A percentile compares a stretch with the other conserved stretches of the same genome.
Evolutionary conservation across 2,329 filamentous ascomycete species (phyloP).

Genomic region (Ceratocystis alfenasii): DNA sequence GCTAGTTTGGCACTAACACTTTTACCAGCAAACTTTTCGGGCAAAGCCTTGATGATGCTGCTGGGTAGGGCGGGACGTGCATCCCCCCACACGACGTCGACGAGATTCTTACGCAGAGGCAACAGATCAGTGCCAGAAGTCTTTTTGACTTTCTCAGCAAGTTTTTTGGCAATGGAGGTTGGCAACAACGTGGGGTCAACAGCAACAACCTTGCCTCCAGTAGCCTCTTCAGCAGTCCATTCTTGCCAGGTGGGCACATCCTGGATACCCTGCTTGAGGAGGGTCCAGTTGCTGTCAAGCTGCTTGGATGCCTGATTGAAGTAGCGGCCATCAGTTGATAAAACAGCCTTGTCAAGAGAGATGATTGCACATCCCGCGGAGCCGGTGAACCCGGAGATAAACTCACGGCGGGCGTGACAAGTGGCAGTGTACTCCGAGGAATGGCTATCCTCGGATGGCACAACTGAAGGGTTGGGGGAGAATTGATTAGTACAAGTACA

Average conservation of each 20-base stretch:
- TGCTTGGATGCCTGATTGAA: constrained; percentile 94
- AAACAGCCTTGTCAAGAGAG: constrained; percentile 70
- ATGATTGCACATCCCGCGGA: constrained; percentile 89
- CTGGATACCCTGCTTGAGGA: constrained; percentile 85
- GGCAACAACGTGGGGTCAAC: constrained; percentile 85
- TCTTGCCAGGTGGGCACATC: constrained; percentile 97
- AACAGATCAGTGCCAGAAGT: constrained; percentile 66
- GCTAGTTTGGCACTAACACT: constrained; percentile 69
- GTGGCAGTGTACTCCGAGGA: constrained; percentile 95
- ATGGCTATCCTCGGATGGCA: constrained; percentile 94
- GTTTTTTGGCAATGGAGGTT: constrained; percentile 49
- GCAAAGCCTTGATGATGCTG: constrained; percentile 62
- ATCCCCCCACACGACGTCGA: constrained; percentile 80
- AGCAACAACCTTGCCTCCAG: constrained; percentile 74
- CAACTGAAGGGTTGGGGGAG: constrained; percentile 44
- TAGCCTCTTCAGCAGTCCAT: constrained; percentile 80
- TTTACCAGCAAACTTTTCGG: constrained; percentile 67
- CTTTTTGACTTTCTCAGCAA: constrained; percentile 77
- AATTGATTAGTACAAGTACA: constrained; percentile 24
- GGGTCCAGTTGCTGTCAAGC: constrained; percentile 78
- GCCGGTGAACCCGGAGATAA: constrained; percentile 86
- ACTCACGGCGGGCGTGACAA: constrained; percentile 85
- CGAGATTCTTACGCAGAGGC: constrained; percentile 66
- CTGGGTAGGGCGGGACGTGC: constrained; percentile 62
- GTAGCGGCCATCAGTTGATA: constrained; percentile 92